These are phyloP conservation scores for Bromus sterilis DNA, from an alignment of 176 grass and related monocot species.

Conservation along the genomic window DNA sequence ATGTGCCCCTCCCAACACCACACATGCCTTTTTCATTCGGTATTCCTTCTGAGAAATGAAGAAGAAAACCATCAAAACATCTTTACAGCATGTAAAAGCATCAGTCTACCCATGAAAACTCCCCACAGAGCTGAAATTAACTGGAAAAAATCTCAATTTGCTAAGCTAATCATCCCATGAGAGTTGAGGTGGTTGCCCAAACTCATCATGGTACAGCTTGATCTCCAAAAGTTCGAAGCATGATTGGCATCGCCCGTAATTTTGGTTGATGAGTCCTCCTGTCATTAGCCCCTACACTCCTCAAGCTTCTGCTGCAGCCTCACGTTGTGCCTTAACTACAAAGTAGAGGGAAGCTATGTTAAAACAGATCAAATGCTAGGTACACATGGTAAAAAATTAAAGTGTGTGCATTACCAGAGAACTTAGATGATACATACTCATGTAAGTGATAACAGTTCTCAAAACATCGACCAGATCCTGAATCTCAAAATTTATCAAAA, in stretches of 20 bases:
- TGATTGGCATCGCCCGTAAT: neutral
- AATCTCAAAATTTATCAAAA: neutral
- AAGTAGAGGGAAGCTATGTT: neutral
- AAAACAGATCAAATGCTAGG: neutral
- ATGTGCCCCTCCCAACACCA: constrained; percentile 34
- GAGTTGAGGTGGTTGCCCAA: constrained; percentile 17
- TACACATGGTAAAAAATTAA: neutral
- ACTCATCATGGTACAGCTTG: constrained; percentile 6
- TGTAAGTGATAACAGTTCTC: neutral
- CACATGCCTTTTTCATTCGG: constrained; percentile 24
- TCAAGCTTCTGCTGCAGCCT: constrained; percentile 58
- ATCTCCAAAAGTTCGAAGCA: neutral
- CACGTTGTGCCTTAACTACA: constrained; percentile 33
- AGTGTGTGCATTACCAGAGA: neutral
- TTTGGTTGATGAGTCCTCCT: neutral
- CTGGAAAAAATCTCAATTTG: constrained; percentile 16
- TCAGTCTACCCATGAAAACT: constrained; percentile 31
- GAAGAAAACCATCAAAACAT: constrained; percentile 42
- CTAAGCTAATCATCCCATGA: constrained; percentile 37
- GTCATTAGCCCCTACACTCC: constrained; percentile 45
- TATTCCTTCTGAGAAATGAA: constrained; percentile 38
- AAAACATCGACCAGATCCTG: neutral
- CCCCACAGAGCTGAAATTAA: constrained; percentile 31
- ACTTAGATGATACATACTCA: neutral
- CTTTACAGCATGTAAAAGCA: constrained; percentile 28